phyloP scores from a whole-genome alignment of 352 stramenopile species.

The Phytopythium helicoides region DNA sequence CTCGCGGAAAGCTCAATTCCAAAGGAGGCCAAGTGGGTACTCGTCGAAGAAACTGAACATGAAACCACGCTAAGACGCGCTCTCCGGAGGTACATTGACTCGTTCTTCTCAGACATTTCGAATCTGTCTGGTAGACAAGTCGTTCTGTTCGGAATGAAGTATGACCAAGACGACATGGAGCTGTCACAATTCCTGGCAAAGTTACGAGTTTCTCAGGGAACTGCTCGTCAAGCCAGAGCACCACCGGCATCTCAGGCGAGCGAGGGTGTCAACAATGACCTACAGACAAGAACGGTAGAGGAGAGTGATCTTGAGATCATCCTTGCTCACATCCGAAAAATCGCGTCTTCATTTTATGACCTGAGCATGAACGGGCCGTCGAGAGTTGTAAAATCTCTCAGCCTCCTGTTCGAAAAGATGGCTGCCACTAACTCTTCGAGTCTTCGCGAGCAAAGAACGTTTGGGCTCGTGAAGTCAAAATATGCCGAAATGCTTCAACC shows the following conservation, averaged over 20 bases:
- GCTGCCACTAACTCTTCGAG: slow-evolving; percentile 1
- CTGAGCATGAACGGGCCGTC: slow-evolving; percentile 46
- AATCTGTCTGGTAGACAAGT: slow-evolving; percentile 26
- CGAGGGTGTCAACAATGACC: background rate
- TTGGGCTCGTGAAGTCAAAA: slow-evolving; percentile 22
- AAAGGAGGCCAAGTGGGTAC: slow-evolving; percentile 62
- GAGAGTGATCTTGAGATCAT: slow-evolving; percentile 39
- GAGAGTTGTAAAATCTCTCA: slow-evolving; percentile 30
- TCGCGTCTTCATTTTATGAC: slow-evolving; percentile 48
- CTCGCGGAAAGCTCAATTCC: slow-evolving; percentile 42
- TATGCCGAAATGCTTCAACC: slow-evolving; percentile 35
- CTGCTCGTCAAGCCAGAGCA: background rate
- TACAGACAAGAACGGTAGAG: background rate
- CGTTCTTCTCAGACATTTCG: slow-evolving; percentile 28
- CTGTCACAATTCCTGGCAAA: slow-evolving; percentile 51
- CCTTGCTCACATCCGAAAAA: slow-evolving; percentile 37
- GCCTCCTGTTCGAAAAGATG: slow-evolving; percentile 32
- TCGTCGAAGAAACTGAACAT: slow-evolving; percentile 30
- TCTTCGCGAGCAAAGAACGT: slow-evolving; percentile 23
- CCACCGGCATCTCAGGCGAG: background rate
- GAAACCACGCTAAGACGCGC: slow-evolving; percentile 36
- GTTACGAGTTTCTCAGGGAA: slow-evolving; percentile 19
- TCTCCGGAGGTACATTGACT: slow-evolving; percentile 46
- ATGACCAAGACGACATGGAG: slow-evolving; percentile 49
- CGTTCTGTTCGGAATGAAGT: slow-evolving; percentile 44